Evolutionary conservation across 345 rosid species (phyloP).

Genomic region (Aethionema arabicum): DNA sequence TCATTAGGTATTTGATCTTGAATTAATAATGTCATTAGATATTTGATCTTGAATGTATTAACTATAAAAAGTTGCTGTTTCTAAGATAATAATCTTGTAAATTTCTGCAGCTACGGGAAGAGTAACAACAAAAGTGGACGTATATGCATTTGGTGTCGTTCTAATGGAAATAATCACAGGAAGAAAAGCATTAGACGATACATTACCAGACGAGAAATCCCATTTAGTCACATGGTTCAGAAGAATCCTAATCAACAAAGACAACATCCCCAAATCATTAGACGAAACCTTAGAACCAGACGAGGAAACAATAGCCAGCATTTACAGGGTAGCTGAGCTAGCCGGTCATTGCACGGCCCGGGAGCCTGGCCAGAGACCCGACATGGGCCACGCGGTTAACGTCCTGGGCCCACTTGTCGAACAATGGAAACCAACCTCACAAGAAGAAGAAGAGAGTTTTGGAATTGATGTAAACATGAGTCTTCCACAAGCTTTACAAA

Average conservation of each 20-base stretch:
- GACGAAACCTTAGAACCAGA: conserved; percentile 57
- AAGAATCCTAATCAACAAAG: conserved; percentile 57
- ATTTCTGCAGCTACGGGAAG: conserved; percentile 74
- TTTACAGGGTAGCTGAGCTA: conserved; percentile 67
- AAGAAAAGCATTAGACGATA: conserved; percentile 74
- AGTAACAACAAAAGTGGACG: conserved; percentile 88
- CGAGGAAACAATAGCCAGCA: conserved; percentile 64
- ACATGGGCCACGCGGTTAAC: conserved; percentile 87
- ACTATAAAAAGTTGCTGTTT: background rate
- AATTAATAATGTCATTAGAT: too few relatives aligned
- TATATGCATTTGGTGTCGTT: conserved; percentile 84
- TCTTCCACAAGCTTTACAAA: conserved; percentile 76
- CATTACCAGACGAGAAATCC: conserved; percentile 63
- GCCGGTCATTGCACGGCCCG: conserved; percentile 92
- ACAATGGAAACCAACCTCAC: conserved; percentile 78
- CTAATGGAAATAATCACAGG: conserved; percentile 90
- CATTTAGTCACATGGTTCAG: conserved; percentile 91
- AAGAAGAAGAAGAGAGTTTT: conserved; percentile 59
- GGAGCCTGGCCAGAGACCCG: conserved; percentile 83
- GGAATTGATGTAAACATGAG: conserved; percentile 73
- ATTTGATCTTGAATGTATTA: background rate
- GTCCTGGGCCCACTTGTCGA: conserved; percentile 74
- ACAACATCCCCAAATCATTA: conserved; percentile 57
- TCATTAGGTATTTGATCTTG: too few relatives aligned
- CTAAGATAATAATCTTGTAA: conserved; percentile 1